Percentiles rank a stretch among this genome's conserved stretches.
These are phyloP conservation scores for Coniferiporia weirii DNA, from an alignment of 1,284 basidiomycete species.

Conservation along the genomic window DNA sequence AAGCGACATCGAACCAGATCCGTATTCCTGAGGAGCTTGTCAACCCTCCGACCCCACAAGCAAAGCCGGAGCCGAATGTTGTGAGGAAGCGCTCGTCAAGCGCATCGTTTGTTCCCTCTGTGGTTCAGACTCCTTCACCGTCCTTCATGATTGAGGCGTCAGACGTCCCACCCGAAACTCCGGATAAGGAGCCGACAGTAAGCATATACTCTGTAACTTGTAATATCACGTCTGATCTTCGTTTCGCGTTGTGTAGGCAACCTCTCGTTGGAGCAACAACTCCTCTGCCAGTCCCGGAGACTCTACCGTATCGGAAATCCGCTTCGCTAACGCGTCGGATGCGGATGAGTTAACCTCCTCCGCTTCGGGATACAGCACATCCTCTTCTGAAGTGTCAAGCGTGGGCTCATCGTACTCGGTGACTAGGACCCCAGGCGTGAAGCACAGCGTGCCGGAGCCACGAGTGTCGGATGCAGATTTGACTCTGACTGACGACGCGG, in stretches of 20 bases:
- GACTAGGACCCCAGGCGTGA: constrained; percentile 10
- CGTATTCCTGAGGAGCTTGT: constrained; percentile 13
- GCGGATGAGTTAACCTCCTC: constrained; percentile 10
- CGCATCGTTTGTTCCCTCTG: constrained; percentile 14
- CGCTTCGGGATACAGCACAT: constrained; percentile 12
- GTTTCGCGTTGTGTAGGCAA: background rate
- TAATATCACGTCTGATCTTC: background rate
- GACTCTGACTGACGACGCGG: constrained; percentile 10
- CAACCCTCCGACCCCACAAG: constrained; percentile 2
- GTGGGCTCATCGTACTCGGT: constrained; percentile 12
- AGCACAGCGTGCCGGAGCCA: constrained; percentile 7
- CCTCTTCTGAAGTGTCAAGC: constrained; percentile 13
- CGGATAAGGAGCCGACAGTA: constrained; percentile 11
- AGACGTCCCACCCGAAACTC: constrained; percentile 12
- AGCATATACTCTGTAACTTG: constrained; percentile 8
- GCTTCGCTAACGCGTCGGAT: constrained; percentile 15
- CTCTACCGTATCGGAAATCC: constrained; percentile 13
- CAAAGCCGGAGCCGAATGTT: background rate
- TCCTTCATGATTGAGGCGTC: constrained; percentile 15
- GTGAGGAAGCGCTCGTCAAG: constrained; percentile 11
- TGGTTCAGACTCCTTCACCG: constrained; percentile 9
- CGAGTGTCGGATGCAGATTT: constrained; percentile 17
- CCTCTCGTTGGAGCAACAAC: constrained; percentile 15
- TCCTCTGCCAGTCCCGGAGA: constrained; percentile 13
- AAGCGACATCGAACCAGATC: constrained; percentile 9